Base-by-base conservation (phyloP, 2,329 filamentous ascomycete species). In the Zelopaecilomyces penicillatus region DNA sequence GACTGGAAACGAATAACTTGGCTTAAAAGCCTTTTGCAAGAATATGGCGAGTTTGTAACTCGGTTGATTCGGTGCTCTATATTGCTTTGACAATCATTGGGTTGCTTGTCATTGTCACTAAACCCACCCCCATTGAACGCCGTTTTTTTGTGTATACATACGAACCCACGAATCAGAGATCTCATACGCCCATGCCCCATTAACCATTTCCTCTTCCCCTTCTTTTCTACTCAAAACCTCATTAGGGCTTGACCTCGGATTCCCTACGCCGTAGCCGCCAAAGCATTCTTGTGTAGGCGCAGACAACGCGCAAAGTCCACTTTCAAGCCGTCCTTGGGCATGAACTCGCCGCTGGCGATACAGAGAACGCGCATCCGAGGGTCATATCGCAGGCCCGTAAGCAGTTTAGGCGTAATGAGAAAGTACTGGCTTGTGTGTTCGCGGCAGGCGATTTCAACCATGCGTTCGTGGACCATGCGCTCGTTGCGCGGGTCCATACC, bases 401-500 rank as follows among this genome's bases (percentile, higher is more conserved):
- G 79, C 49, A 98, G 73, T 69, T 98, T 98, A 4, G 93, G 93
- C 37, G 93, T 98, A 68, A 98, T 95, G 51, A 98, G 80, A 70
- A 98, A 98, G 68, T 98, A 98, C 68, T 85, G 82, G 53, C 73
- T 77, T n/a, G 80, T 81, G 62, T 85, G 80, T 64, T 89, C 83
- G 53, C 80, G 78, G 64, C 93, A 97, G 37, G 93, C 93, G 60
- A 98, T 96, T 59, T 96, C 89, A 6, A 98, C 93, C 85, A 98
- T 94, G 51, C 93, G 87, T 61, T 91, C 88, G 67, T 98, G 93
- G 11, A 98, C 90, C 80, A 96, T 94, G 55, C 93, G 86, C 67
- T 98, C 93, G 66, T 98, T 98, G 57, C 93, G 83, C 37, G 91
- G 93, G 64, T 98, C 93, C 93, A 98, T 98, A 53, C 93, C 93